Evolutionary conservation across 768 basidiomycete species (phyloP), one percentile per base, ranked within the genome.

Genomic region (Pleurotus platypus): DNA sequence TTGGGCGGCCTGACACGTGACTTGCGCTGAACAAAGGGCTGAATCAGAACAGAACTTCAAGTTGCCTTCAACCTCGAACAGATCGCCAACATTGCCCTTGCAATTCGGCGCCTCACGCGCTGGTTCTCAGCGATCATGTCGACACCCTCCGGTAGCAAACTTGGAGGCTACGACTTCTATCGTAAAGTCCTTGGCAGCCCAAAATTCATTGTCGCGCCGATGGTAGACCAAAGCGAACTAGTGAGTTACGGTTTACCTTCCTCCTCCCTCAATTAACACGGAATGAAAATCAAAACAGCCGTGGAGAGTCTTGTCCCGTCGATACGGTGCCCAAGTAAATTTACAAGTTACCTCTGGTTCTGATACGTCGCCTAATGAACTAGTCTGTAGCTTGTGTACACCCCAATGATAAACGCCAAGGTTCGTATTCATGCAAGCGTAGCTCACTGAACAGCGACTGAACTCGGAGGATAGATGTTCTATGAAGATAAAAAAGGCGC

Each of bases 371-470:
- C 53, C 22, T 46, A 6, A 45, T 35, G 9, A 50, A 22, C 35
- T 37, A 46, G 42, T 46, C 35, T 27, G 18, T 65, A 94, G 84
- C 80, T 98, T 18, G 81, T 84, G n/a, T 98, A 97, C 67, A 94
- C 95, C 0, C 97, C 97, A 15, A 99, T 98, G 97, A 97, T 99
- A 64, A 92, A 96, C 60, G 92, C 94, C 59, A 94, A 91, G 75
- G 88, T 89, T 46, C 22, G 12, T 30, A 20, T 15, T 46, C 54
- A 26, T 11, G 27, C 6, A 5, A 30, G 27, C 7, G 27, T 30
- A 30, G 27, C 9, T 6, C 8, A 30, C 30, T 30, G 30, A 8
- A 7, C 30, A 30, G 9, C 1, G 6, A 6, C 30, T 30, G 30
- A 30, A 7, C 30, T 30, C 30, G 30, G 30, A 8, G 8, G 30